Conservation (phyloP, 2,329 filamentous ascomycete genomes). For the Lecanoromycetidae sp. region DNA sequence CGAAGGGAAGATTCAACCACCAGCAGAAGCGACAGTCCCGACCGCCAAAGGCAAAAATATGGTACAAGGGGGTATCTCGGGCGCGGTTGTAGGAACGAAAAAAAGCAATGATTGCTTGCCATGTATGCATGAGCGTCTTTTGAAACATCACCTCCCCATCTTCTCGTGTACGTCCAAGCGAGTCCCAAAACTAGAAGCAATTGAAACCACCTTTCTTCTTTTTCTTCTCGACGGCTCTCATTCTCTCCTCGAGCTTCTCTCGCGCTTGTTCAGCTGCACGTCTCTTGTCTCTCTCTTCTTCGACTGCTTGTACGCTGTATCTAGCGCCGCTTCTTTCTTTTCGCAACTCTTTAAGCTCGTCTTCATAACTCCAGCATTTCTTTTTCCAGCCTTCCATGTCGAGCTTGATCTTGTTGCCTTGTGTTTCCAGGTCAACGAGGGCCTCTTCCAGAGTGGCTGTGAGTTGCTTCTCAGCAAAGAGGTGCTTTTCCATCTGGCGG, state of each 20-base stretch:
- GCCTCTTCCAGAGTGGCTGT: slow-evolving; percentile 93
- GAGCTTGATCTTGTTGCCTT: slow-evolving; percentile 80
- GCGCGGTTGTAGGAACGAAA: background rate
- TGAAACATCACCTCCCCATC: slow-evolving; percentile 1
- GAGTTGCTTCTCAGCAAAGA: slow-evolving; percentile 90
- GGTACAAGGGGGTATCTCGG: slow-evolving; percentile 6
- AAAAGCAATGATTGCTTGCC: background rate
- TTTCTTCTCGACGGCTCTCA: slow-evolving; percentile 88
- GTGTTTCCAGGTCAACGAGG: slow-evolving; percentile 80
- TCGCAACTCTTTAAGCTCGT: slow-evolving; percentile 41
- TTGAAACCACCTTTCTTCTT: slow-evolving; percentile 82
- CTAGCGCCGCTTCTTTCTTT: slow-evolving; percentile 49
- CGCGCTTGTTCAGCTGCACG: slow-evolving; percentile 80
- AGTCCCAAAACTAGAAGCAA: slow-evolving; percentile 56
- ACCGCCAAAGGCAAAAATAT: background rate
- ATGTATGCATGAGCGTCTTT: background rate
- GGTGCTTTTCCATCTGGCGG: slow-evolving; percentile 89
- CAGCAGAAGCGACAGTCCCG: background rate
- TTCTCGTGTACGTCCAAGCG: background rate
- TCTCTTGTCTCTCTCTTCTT: slow-evolving; percentile 90
- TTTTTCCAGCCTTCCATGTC: slow-evolving; percentile 87
- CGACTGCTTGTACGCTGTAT: slow-evolving; percentile 71
- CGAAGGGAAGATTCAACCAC: background rate
- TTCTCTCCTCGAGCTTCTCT: slow-evolving; percentile 83
- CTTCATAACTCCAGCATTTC: slow-evolving; percentile 65